Percentiles rank a stretch among this genome's conserved stretches.
phyloP scores from a whole-genome alignment of 2,329 filamentous ascomycete species.

The Fusarium cicatricum region DNA sequence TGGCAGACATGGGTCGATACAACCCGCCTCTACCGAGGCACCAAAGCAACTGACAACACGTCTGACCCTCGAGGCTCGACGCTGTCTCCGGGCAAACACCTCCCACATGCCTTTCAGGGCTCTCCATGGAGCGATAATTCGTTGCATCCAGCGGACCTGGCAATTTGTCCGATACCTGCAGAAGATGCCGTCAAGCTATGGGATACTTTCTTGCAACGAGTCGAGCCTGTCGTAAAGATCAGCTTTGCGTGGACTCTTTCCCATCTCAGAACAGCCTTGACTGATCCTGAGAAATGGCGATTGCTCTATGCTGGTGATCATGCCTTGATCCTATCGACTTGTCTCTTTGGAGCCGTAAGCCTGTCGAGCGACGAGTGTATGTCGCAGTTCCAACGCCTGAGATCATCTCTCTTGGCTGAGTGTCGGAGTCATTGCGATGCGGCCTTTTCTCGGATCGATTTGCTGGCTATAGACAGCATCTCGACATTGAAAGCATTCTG shows the following conservation, averaged over 20 bases:
- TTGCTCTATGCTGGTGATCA: background rate
- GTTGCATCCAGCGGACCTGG: background rate
- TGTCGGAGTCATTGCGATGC: constrained; percentile 10
- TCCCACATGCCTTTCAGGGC: constrained; percentile 15
- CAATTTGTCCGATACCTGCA: background rate
- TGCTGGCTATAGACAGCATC: constrained; percentile 2
- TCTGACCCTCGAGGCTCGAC: constrained; percentile 9
- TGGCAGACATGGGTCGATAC: constrained; percentile 19
- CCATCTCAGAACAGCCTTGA: background rate
- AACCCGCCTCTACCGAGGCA: constrained; percentile 5
- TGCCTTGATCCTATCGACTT: constrained; percentile 1
- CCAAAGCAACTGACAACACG: background rate
- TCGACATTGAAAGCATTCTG: constrained; percentile 11
- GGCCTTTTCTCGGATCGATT: constrained; percentile 8
- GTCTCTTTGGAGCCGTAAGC: constrained; percentile 9
- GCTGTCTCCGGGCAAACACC: constrained; percentile 6
- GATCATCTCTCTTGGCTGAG: background rate
- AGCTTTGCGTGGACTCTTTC: constrained; percentile 18
- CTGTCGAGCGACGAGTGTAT: constrained; percentile 1
- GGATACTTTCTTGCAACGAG: constrained; percentile 13
- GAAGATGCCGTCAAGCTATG: constrained; percentile 1
- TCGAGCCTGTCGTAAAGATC: constrained; percentile 19
- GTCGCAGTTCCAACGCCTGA: background rate
- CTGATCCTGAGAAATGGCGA: constrained; percentile 4
- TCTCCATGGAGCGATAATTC: constrained; percentile 7